These are phyloP conservation scores for Fusarium sp. DNA, from an alignment of 2,329 filamentous ascomycete species.

Conservation along the genomic window DNA sequence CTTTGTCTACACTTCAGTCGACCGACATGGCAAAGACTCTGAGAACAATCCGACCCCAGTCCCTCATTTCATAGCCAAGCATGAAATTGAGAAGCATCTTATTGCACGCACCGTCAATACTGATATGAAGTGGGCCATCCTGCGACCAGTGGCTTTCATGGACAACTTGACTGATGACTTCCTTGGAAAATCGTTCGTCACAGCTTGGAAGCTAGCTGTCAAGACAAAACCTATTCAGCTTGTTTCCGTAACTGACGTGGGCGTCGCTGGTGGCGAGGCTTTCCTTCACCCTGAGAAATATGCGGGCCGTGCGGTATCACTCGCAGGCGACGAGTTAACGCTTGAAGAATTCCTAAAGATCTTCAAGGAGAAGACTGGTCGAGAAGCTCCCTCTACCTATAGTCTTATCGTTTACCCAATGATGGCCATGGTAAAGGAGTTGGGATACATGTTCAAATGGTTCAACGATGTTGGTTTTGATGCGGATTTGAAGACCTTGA, in stretches of 20 bases:
- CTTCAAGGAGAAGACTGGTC: slow-evolving; percentile 17
- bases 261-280: slow-evolving; percentile 7
- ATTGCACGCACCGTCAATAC: slow-evolving; percentile 53
- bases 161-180: slow-evolving; percentile 53
- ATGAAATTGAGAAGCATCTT: slow-evolving; percentile 71
- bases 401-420: slow-evolving; percentile 20
- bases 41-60: slow-evolving; percentile 64
- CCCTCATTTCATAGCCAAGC: slow-evolving; percentile 71
- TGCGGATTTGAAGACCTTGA: slow-evolving; percentile 14
- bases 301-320: slow-evolving; percentile 8
- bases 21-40: slow-evolving; percentile 67
- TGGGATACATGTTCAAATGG: slow-evolving; percentile 31
- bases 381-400: slow-evolving; percentile 13
- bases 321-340: slow-evolving; percentile 18
- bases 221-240: slow-evolving; percentile 44
- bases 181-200: slow-evolving; percentile 49
- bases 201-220: slow-evolving; percentile 49
- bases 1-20: slow-evolving; percentile 72
- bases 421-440: slow-evolving; percentile 24
- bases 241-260: slow-evolving; percentile 11
- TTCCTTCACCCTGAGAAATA: slow-evolving; percentile 18
- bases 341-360: neutral
- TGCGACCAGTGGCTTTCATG: slow-evolving; percentile 57
- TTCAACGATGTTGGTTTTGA: slow-evolving; percentile 21
- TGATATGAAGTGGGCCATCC: slow-evolving; percentile 53